A percentile compares a stretch with the other conserved stretches of the same genome.
Evolutionary conservation across 768 basidiomycete species (phyloP).

Genomic region (Brasilioporus rufonigricans): DNA sequence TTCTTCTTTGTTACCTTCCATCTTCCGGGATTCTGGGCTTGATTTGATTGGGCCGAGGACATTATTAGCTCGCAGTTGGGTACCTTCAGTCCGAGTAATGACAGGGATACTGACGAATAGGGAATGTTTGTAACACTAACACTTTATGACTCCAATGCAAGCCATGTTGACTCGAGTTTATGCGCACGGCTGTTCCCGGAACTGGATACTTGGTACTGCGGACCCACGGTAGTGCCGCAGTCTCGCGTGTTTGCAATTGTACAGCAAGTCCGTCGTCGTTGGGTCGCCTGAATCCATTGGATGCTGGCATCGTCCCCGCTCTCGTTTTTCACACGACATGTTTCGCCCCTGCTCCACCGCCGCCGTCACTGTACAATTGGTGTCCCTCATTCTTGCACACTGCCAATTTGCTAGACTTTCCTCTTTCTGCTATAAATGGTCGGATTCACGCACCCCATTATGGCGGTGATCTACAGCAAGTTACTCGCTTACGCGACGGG

Average conservation of each 20-base stretch:
- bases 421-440: neutral
- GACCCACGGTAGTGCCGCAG: neutral
- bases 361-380: too few species aligned
- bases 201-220: too few species aligned
- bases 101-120: neutral
- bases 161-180: too few species aligned
- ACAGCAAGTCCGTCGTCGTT: too few species aligned
- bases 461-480: slow-evolving; percentile 22
- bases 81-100: too few species aligned
- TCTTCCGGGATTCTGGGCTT: neutral
- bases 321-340: neutral
- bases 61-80: neutral
- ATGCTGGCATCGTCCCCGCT: neutral
- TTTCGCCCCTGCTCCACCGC: too few species aligned
- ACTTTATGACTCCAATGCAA: neutral
- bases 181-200: too few species aligned
- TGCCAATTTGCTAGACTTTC: neutral
- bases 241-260: too few species aligned
- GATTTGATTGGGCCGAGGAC: neutral
- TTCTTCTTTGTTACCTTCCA: neutral
- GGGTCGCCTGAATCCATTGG: too few species aligned
- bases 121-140: neutral
- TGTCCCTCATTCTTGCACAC: neutral
- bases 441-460: neutral
- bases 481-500: neutral